Evolutionary conservation across 257 asterid species (phyloP).

Genomic region (Plectranthus barbatus): DNA sequence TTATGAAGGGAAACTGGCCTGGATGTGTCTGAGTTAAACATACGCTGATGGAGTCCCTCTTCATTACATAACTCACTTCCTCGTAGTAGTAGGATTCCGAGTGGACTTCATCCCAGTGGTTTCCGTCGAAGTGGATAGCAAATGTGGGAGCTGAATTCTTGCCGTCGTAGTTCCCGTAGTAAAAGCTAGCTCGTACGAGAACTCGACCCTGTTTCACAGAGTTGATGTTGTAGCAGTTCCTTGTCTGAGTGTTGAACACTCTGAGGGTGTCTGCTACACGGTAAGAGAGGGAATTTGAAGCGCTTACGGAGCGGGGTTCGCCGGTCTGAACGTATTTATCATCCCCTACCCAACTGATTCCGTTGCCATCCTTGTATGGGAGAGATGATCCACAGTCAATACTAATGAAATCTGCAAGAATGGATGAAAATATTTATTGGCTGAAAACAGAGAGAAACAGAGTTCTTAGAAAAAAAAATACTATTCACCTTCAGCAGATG

Average conservation of each 20-base stretch:
- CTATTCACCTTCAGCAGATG: neutral
- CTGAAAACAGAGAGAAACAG: neutral
- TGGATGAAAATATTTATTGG: neutral
- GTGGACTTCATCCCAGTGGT: constrained; percentile 23
- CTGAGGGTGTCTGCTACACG: constrained; percentile 40
- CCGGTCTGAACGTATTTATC: constrained; percentile 5
- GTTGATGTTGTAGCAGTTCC: constrained; percentile 38
- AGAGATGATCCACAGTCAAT: constrained; percentile 23
- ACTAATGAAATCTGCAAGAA: constrained; percentile 12
- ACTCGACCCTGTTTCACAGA: constrained; percentile 17
- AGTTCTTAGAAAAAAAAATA: neutral
- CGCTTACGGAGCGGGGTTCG: neutral
- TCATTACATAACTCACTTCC: constrained; percentile 39
- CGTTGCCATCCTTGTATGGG: constrained; percentile 5
- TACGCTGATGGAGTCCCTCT: constrained; percentile 27
- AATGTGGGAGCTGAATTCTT: constrained; percentile 51
- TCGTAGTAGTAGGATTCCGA: constrained; percentile 8
- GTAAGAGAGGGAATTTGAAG: neutral
- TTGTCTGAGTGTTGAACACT: constrained; percentile 37
- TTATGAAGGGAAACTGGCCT: constrained; percentile 49
- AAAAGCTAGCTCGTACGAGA: constrained; percentile 52
- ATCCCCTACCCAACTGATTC: constrained; percentile 19
- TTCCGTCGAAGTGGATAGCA: constrained; percentile 55
- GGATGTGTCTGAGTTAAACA: constrained; percentile 42
- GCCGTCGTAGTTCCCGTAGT: constrained; percentile 62